Base-by-base conservation (phyloP, 495 filamentous ascomycete genomes). In the Durotheca rogersii region DNA sequence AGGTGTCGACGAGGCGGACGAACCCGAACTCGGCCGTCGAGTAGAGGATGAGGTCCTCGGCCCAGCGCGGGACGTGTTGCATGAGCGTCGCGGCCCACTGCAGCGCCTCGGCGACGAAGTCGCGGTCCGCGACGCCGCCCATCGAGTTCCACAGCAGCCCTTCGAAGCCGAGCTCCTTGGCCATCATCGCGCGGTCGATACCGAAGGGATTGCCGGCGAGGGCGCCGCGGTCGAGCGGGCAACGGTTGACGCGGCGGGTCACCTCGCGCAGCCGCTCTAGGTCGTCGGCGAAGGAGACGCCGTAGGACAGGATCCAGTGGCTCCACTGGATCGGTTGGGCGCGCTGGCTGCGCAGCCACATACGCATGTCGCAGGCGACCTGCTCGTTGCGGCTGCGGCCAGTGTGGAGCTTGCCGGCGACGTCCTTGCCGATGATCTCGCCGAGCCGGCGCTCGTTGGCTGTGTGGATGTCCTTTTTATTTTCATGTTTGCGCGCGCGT, bases 311-410 rank as follows among this genome's bases (percentile, higher is more conserved):
- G 53, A 96, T 67, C 86, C 86, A 94, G 65, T 96, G 92, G 34
- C 79, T 82, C 88, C 88, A 96, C 50, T 88, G 81, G 51, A 96
- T 82, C 7, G 90, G 90, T 73, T 95, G 89, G 19, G 89, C 92
- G 48, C 90, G 84, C 71, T 97, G 92, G 54, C 89, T 86, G 33
- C 88, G 77, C 47, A 95, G 72, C 92, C 92, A 97, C 63, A 96
- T 72, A 34, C 91, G 84, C 87, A 96, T 92, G 60, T 96, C 92
- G 16, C 87, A 92, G 18, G 86, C 89, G 49, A 97, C 80, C 72
- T 97, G 93, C 72, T 97, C 93, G 63, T 97, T 97, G 35, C 93
- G 76, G 60, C 84, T 89, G 16, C 93, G 83, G 25, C 91, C 91
- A 2, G 91, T 96, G 75, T 96, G 92, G 50, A 96, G 79, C 72